Conservation (phyloP, 139 green algal genomes). For the Mychonastes homosphaera region DNA sequence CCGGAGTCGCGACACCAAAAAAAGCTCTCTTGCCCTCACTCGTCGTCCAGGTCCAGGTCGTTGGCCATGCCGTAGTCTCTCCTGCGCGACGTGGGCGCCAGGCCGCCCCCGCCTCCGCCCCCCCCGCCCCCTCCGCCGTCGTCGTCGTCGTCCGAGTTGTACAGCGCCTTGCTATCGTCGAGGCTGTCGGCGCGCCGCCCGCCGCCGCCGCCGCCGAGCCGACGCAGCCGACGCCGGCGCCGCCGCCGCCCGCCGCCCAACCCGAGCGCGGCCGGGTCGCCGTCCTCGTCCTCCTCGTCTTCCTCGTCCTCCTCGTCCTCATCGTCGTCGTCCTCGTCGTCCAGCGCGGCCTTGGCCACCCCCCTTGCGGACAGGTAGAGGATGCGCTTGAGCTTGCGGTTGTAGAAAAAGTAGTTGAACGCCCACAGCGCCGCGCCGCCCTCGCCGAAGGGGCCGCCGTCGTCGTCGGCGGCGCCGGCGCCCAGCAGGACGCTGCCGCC, state of each 20-base stretch:
- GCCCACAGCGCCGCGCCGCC: too few species aligned
- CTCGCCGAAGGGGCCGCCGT: too few species aligned
- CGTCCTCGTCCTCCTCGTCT: conserved; percentile 38
- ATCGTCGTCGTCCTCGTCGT: conserved; percentile 14
- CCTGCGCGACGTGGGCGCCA: too few species aligned
- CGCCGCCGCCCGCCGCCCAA: conserved; percentile 8
- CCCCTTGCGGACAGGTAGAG: conserved; percentile 69
- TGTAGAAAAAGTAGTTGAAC: conserved; percentile 99
- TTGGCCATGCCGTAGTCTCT: conserved; percentile 65
- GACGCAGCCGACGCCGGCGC: too few species aligned
- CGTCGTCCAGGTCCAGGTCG: conserved; percentile 54
- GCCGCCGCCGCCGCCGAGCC: too few species aligned
- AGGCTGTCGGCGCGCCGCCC: too few species aligned
- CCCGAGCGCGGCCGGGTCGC: background rate
- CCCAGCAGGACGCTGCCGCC: too few species aligned
- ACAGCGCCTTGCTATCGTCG: too few species aligned
- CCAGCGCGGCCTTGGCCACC: conserved; percentile 34
- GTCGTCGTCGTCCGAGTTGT: too few species aligned
- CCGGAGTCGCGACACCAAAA: background rate
- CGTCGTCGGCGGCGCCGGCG: too few species aligned
- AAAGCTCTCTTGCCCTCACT: background rate
- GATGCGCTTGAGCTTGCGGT: conserved; percentile 86
- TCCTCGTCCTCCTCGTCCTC: conserved; percentile 51
- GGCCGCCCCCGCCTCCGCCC: too few species aligned
- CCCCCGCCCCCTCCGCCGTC: too few species aligned